Percentiles rank a stretch among this genome's conserved stretches.
These are phyloP conservation scores for Claviceps arundinis DNA, from an alignment of 2,329 filamentous ascomycete genomes.

Conservation along the genomic window DNA sequence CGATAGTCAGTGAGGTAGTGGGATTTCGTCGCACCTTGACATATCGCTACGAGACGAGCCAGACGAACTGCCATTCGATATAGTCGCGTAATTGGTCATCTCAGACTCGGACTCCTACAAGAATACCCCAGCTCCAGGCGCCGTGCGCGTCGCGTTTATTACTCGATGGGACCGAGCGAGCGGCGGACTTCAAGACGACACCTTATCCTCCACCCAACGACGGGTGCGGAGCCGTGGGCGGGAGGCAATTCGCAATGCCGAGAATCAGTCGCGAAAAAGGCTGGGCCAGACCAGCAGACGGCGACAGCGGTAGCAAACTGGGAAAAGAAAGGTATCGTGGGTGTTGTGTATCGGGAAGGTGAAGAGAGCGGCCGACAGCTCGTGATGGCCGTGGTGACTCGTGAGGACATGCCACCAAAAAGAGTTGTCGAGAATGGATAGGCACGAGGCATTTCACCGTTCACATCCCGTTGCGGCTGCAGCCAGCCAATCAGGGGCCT, in stretches of 20 bases:
- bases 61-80: conserved; percentile 31
- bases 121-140: conserved; percentile 3
- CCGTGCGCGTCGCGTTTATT: conserved; percentile 1
- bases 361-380: background rate
- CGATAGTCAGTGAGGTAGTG: background rate
- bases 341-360: background rate
- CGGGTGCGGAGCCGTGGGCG: background rate
- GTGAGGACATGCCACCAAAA: background rate
- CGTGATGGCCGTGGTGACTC: background rate
- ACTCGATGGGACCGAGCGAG: background rate
- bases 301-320: background rate
- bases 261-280: background rate
- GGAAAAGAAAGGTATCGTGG: background rate
- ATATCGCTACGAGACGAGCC: conserved; percentile 31
- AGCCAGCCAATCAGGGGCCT: conserved; percentile 1
- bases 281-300: background rate
- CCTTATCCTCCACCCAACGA: background rate
- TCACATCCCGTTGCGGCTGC: too few species aligned
- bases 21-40: conserved; percentile 28
- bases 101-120: conserved; percentile 10
- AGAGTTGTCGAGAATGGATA: too few species aligned
- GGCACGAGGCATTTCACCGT: too few species aligned
- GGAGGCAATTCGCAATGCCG: background rate
- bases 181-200: background rate
- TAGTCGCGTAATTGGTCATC: conserved; percentile 44